Evolutionary conservation across 345 rosid species (phyloP).

Genomic region (Gynandropsis gynandra): DNA sequence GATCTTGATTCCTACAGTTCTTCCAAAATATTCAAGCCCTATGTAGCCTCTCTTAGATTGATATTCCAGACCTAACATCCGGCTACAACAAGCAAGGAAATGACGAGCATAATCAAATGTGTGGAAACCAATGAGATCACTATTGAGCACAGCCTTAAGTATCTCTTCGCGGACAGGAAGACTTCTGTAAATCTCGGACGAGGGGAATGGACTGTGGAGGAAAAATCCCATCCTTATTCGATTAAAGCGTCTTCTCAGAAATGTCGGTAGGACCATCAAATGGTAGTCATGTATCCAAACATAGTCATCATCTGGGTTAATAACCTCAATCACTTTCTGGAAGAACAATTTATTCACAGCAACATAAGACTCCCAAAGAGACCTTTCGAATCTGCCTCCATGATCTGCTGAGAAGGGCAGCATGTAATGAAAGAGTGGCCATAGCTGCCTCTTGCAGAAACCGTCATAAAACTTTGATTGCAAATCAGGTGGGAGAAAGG

Average conservation of each 20-base stretch:
- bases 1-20: slow-evolving; percentile 37
- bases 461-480: slow-evolving; percentile 30
- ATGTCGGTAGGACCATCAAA: slow-evolving; percentile 34
- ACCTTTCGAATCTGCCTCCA: slow-evolving; percentile 35
- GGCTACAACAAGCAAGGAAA: slow-evolving; percentile 35
- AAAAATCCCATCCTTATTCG: slow-evolving; percentile 34
- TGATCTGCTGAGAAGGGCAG: slow-evolving; percentile 35
- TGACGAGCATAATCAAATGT: slow-evolving; percentile 90
- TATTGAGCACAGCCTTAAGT: slow-evolving; percentile 33
- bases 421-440: slow-evolving; percentile 36
- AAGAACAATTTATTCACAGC: slow-evolving; percentile 32
- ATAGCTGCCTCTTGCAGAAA: slow-evolving; percentile 32
- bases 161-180: slow-evolving; percentile 36
- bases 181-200: slow-evolving; percentile 33
- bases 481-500: slow-evolving; percentile 31
- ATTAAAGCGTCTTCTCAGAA: slow-evolving; percentile 32
- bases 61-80: slow-evolving; percentile 34
- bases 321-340: slow-evolving; percentile 31
- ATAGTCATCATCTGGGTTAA: slow-evolving; percentile 33
- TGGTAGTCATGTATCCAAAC: slow-evolving; percentile 37
- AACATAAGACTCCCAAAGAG: slow-evolving; percentile 35
- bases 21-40: slow-evolving; percentile 34
- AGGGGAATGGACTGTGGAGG: slow-evolving; percentile 34
- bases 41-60: slow-evolving; percentile 38
- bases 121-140: slow-evolving; percentile 35